These are phyloP conservation scores for Penicillium chermesinum DNA, from an alignment of 495 filamentous ascomycete species.

Conservation along the genomic window DNA sequence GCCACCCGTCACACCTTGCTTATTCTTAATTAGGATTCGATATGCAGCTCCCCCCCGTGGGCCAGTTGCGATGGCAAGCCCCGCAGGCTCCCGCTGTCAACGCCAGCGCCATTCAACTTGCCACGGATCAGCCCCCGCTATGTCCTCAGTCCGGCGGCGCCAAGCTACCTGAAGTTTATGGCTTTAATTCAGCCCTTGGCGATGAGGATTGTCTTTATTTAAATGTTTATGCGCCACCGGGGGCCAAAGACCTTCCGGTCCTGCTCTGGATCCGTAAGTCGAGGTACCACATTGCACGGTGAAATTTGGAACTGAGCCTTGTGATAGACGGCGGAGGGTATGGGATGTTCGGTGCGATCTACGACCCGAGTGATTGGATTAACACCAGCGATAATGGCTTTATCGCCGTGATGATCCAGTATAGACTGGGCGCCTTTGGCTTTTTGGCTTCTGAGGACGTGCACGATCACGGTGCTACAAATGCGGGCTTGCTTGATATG, in stretches of 20 bases:
- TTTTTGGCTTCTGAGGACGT: conserved; percentile 10
- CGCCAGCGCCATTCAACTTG: conserved; percentile 1
- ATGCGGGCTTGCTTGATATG: conserved; percentile 56
- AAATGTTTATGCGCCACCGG: conserved; percentile 59
- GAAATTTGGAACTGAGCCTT: neutral
- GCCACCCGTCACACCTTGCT: neutral
- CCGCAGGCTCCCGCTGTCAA: conserved; percentile 22
- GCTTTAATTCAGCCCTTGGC: conserved; percentile 8
- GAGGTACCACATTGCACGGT: neutral
- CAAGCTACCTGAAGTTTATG: conserved; percentile 6
- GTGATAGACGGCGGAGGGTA: conserved; percentile 11
- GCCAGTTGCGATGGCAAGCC: conserved; percentile 32
- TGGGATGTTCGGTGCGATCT: conserved; percentile 5
- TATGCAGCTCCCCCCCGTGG: conserved; percentile 36
- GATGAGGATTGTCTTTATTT: conserved; percentile 66
- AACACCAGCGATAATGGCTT: conserved; percentile 7
- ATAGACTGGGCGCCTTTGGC: conserved; percentile 15
- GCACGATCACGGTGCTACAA: conserved; percentile 13
- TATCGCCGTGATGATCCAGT: conserved; percentile 11
- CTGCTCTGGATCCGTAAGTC: conserved; percentile 13
- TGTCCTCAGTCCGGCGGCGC: conserved; percentile 18
- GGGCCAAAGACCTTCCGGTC: conserved; percentile 26
- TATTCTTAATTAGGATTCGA: conserved; percentile 21
- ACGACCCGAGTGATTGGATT: conserved; percentile 11
- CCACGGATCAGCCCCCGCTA: conserved; percentile 8